These are phyloP conservation scores for Mesembryanthemum crystallinum DNA, from an alignment of 148 eudicot genomes.

Conservation along the genomic window DNA sequence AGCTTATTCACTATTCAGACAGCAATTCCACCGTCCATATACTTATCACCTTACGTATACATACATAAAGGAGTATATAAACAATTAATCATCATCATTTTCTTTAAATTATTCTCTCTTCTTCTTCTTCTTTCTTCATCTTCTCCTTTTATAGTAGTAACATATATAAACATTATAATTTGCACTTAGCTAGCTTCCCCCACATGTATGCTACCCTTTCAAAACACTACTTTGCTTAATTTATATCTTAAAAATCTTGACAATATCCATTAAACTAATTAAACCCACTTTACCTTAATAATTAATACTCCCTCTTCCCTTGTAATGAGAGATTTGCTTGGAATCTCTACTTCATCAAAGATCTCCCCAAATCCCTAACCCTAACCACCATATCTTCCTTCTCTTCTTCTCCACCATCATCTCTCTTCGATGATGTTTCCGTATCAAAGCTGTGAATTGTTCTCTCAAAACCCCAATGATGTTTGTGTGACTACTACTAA, in stretches of 20 bases:
- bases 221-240: not conserved
- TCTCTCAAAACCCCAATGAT: constrained; percentile 20
- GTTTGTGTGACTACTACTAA: not conserved
- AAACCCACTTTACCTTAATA: not conserved
- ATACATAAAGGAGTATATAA: no score
- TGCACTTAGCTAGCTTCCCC: not conserved
- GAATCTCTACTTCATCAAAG: constrained; percentile 13
- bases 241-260: not conserved
- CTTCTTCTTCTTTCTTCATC: not conserved
- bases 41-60: no score
- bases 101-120: not conserved
- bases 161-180: no score
- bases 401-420: not conserved
- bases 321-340: constrained; percentile 4
- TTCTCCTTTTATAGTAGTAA: not conserved
- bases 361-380: constrained; percentile 14
- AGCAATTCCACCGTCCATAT: no score
- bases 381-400: constrained; percentile 15
- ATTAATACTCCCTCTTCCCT: not conserved
- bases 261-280: not conserved
- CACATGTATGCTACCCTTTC: not conserved
- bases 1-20: no score
- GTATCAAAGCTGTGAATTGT: constrained; percentile 28
- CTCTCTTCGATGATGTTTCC: constrained; percentile 26
- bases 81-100: not conserved